These are phyloP conservation scores for Pistacia vera DNA, from an alignment of 345 rosid genomes.

Conservation along the genomic window DNA sequence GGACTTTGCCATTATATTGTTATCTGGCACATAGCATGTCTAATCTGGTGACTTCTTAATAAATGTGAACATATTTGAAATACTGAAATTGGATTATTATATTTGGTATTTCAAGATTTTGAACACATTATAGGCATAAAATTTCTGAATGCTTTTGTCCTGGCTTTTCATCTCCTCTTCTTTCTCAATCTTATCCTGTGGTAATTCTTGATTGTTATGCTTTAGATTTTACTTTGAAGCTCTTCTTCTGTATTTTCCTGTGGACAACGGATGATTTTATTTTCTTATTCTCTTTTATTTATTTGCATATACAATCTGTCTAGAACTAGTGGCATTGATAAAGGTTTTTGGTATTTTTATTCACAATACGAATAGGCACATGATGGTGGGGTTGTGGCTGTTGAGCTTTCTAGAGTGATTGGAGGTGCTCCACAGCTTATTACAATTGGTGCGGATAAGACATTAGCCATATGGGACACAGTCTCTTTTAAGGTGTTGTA, in stretches of 20 bases:
- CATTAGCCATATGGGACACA: conserved; percentile 99
- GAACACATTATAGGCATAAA: background rate
- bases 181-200: background rate
- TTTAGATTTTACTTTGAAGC: conserved; percentile 2
- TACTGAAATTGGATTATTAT: too few species aligned
- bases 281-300: background rate
- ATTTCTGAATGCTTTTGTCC: background rate
- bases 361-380: conserved; percentile 66
- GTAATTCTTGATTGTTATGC: conserved; percentile 1
- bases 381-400: conserved; percentile 96
- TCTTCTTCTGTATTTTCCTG: background rate
- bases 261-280: background rate
- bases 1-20: background rate
- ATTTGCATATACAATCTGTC: conserved; percentile 4
- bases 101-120: too few species aligned
- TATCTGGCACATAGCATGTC: background rate
- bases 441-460: conserved; percentile 97
- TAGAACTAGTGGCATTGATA: background rate
- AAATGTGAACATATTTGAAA: background rate
- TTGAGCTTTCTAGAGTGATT: conserved; percentile 95
- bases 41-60: background rate
- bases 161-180: background rate
- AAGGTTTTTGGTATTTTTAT: conserved; percentile 18
- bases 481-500: conserved; percentile 85
- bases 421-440: conserved; percentile 96